A percentile compares a stretch with the other conserved stretches of the same genome.
Conservation (phyloP, 257 asterid genomes). For the Przewalskia tangutica region DNA sequence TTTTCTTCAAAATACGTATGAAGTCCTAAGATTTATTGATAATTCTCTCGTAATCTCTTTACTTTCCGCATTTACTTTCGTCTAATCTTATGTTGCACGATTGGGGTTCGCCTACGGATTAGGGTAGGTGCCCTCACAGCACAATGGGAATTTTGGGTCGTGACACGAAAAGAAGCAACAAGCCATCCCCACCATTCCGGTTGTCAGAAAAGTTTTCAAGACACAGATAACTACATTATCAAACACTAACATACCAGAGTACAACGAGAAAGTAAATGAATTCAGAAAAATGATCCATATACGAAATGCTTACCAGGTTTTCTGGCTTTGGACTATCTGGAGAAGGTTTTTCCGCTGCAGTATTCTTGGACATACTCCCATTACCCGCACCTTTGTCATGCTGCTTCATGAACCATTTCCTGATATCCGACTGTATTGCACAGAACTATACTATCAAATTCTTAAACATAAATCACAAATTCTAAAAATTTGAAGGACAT, state of each 20-base stretch:
- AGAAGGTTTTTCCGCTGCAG: slow-evolving; percentile 45
- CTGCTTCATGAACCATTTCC: slow-evolving; percentile 86
- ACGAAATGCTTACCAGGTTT: slow-evolving; percentile 25
- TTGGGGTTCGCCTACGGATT: too few species aligned
- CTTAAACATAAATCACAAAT: not conserved
- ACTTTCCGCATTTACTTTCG: too few species aligned
- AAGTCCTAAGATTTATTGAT: too few species aligned
- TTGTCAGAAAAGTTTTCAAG: not conserved
- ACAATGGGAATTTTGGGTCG: too few species aligned
- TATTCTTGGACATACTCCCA: slow-evolving; percentile 39
- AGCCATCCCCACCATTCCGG: not conserved
- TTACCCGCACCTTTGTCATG: slow-evolving; percentile 51
- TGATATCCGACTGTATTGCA: slow-evolving; percentile 65
- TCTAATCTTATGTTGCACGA: too few species aligned
- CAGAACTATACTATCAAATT: not conserved
- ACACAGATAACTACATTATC: not conserved
- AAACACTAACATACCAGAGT: not conserved
- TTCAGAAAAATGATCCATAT: not conserved
- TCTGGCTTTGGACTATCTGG: slow-evolving; percentile 27
- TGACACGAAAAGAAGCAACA: not conserved
- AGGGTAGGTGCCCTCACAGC: too few species aligned
- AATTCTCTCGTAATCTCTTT: too few species aligned
- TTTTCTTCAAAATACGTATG: too few species aligned
- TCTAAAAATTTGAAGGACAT: not conserved
- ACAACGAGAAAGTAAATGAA: not conserved